Percentiles rank a stretch among this genome's conserved stretches.
Conservation (phyloP, 108 stramenopile genomes). For the Cyclotella baltica region DNA sequence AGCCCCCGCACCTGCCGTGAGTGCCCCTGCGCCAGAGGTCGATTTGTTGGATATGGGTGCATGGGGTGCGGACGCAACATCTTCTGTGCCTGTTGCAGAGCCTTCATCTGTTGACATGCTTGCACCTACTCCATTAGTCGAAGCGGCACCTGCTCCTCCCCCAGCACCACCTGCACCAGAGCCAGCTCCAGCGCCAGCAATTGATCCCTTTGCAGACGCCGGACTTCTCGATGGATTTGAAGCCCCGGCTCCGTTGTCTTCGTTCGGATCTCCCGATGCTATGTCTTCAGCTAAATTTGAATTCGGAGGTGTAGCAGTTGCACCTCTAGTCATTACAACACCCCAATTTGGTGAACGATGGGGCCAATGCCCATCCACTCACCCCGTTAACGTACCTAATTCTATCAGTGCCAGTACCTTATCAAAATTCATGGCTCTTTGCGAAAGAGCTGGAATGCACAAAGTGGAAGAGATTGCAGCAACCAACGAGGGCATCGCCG, state of each 20-base stretch:
- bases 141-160: conserved; percentile 23
- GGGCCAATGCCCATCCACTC: conserved; percentile 76
- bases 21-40: conserved; percentile 55
- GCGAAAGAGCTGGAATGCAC: conserved; percentile 62
- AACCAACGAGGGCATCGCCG: conserved; percentile 90
- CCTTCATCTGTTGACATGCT: conserved; percentile 60
- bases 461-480: conserved; percentile 88
- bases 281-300: conserved; percentile 69
- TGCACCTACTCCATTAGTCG: conserved; percentile 47
- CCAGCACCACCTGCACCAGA: conserved; percentile 30
- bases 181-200: conserved; percentile 46
- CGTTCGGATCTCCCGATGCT: conserved; percentile 46
- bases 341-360: conserved; percentile 92
- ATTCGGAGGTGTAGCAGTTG: conserved; percentile 72
- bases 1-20: conserved; percentile 25
- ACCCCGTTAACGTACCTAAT: conserved; percentile 60
- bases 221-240: conserved; percentile 67
- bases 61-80: conserved; percentile 40
- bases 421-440: conserved; percentile 65
- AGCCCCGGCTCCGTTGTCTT: conserved; percentile 62
- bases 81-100: conserved; percentile 45
- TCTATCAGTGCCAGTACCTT: conserved; percentile 56
- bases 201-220: conserved; percentile 82
- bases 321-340: conserved; percentile 87
- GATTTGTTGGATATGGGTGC: conserved; percentile 66